Percentiles rank a stretch among this genome's conserved stretches.
Conservation (phyloP, 2,329 filamentous ascomycete genomes). For the Talaromyces sp. region DNA sequence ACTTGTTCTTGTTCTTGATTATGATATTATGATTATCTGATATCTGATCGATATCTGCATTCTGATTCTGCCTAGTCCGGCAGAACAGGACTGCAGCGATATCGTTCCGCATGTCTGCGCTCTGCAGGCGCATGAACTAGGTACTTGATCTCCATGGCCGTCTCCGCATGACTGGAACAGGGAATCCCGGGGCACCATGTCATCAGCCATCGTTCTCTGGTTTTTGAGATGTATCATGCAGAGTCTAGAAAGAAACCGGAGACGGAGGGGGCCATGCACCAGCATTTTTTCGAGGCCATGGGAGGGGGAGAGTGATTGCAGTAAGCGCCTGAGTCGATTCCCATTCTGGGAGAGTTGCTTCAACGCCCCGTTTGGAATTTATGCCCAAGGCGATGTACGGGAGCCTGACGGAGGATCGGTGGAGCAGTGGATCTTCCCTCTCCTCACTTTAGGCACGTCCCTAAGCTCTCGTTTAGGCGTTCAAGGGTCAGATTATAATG, state of each 20-base stretch:
- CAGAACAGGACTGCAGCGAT: no score
- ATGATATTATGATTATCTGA: background rate
- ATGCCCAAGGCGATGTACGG: slow-evolving; percentile 25
- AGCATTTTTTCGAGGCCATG: background rate
- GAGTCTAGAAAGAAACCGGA: background rate
- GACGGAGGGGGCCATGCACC: background rate
- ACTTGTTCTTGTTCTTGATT: no score
- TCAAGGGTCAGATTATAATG: slow-evolving; percentile 50
- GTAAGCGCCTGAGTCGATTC: background rate
- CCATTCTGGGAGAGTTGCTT: slow-evolving; percentile 15
- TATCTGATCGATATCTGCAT: background rate
- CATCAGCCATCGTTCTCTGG: background rate
- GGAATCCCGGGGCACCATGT: background rate
- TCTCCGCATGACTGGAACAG: background rate
- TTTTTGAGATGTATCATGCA: background rate
- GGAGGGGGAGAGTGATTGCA: no score
- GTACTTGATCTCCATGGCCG: background rate
- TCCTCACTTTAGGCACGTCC: slow-evolving; percentile 44
- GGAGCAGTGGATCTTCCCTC: slow-evolving; percentile 16
- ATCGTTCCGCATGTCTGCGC: no score
- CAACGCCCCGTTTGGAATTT: slow-evolving; percentile 13
- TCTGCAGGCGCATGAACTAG: no score
- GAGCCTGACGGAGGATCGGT: slow-evolving; percentile 22
- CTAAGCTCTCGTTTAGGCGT: slow-evolving; percentile 52
- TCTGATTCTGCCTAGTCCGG: background rate